Conservation (phyloP, 306 rosid species). For the Cucumis melo region DNA sequence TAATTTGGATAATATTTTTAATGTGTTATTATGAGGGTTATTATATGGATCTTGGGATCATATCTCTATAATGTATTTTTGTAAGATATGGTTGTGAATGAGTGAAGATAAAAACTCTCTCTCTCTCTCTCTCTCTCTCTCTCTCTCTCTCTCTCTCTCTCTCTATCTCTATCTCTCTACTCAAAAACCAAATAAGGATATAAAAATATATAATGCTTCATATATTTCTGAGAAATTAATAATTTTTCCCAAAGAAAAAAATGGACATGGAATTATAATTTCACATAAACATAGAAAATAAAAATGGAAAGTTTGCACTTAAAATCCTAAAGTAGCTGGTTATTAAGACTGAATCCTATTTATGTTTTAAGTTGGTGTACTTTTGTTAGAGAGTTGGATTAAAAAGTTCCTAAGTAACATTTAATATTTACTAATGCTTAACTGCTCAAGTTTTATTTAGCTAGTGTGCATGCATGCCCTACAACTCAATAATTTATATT, state of each 20-base stretch:
- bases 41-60: slow-evolving; percentile 14
- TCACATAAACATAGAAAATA: neutral
- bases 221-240: neutral
- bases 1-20: neutral
- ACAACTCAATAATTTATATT: neutral
- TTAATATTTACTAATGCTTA: neutral
- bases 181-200: neutral
- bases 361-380: no score
- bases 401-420: neutral
- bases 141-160: no score
- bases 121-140: neutral
- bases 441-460: neutral
- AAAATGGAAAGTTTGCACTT: neutral
- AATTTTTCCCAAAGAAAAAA: neutral
- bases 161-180: neutral
- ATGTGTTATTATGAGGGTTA: slow-evolving; percentile 18
- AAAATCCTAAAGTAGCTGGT: neutral
- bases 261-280: neutral
- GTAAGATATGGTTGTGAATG: slow-evolving; percentile 35
- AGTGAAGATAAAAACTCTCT: slow-evolving; percentile 20
- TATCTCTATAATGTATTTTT: slow-evolving; percentile 25
- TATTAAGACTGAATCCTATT: no score
- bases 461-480: neutral
- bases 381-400: no score
- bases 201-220: neutral